Evolutionary conservation across 495 filamentous ascomycete species (phyloP).

Genomic region (Patellaria atrata): DNA sequence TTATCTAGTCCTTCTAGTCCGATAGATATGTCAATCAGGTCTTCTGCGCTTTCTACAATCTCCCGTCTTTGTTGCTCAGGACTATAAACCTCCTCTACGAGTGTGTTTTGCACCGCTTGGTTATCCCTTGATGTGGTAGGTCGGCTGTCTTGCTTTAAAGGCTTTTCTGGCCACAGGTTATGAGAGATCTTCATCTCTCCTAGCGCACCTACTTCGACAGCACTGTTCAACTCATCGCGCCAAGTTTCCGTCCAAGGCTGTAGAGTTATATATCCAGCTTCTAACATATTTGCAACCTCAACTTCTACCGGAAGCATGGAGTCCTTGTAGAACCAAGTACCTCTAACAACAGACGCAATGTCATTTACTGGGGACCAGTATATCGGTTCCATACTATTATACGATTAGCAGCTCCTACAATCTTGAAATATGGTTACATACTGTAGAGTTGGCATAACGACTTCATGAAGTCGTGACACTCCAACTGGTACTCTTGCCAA

Average conservation of each 20-base stretch:
- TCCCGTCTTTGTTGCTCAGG: constrained; percentile 24
- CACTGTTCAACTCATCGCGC: constrained; percentile 82
- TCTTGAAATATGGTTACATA: background rate
- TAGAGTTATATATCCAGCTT: constrained; percentile 73
- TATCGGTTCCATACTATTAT: constrained; percentile 67
- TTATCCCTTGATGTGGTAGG: constrained; percentile 20
- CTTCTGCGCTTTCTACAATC: constrained; percentile 23
- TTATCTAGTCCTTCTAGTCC: constrained; percentile 27
- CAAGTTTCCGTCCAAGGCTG: constrained; percentile 87
- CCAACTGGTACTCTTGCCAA: constrained; percentile 27
- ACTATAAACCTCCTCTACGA: constrained; percentile 13
- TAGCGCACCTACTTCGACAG: constrained; percentile 74
- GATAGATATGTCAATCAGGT: constrained; percentile 28
- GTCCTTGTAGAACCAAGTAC: constrained; percentile 95
- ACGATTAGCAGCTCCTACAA: constrained; percentile 5
- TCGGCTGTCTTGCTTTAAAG: constrained; percentile 29
- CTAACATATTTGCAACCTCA: constrained; percentile 80
- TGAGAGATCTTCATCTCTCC: constrained; percentile 85
- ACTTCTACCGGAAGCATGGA: constrained; percentile 83
- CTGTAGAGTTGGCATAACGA: constrained; percentile 25
- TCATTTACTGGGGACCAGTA: constrained; percentile 98
- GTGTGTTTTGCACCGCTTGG: constrained; percentile 8
- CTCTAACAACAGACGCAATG: constrained; percentile 63
- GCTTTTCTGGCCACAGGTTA: constrained; percentile 56
- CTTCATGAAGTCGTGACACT: constrained; percentile 29